phyloP scores from a whole-genome alignment of 768 basidiomycete genomes.

The Trametes sanguinea region DNA sequence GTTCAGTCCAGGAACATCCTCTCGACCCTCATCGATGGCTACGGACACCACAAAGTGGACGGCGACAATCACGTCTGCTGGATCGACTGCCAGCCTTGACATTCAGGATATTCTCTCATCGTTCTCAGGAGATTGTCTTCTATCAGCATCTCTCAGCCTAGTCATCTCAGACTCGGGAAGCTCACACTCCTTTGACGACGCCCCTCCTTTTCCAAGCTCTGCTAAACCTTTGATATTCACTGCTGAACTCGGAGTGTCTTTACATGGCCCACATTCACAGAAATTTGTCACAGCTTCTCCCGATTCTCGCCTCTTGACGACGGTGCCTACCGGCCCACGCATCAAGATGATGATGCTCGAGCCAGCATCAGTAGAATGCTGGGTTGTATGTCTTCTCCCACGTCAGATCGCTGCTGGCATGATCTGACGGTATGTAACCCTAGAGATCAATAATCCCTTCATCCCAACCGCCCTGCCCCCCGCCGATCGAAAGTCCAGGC shows the following conservation, averaged over 20 bases:
- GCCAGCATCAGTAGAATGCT: constrained; percentile 35
- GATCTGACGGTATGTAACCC: constrained; percentile 5
- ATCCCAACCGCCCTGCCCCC: not conserved
- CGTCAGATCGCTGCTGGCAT: not conserved
- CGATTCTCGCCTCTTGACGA: constrained; percentile 20
- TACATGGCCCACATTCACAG: not conserved
- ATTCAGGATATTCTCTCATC: constrained; percentile 15
- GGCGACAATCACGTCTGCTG: constrained; percentile 1
- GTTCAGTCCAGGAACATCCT: not conserved
- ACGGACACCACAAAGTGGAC: not conserved
- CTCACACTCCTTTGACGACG: constrained; percentile 27
- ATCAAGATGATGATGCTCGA: constrained; percentile 39
- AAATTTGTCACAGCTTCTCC: not conserved
- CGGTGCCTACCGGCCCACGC: constrained; percentile 39
- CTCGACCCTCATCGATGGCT: not conserved
- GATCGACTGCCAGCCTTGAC: constrained; percentile 20
- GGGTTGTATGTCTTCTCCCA: constrained; percentile 34
- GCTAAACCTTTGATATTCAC: constrained; percentile 33
- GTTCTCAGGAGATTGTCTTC: constrained; percentile 22
- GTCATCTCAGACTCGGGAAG: constrained; percentile 16
- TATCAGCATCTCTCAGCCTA: constrained; percentile 27
- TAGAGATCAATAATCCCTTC: constrained; percentile 33
- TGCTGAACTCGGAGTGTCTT: not conserved
- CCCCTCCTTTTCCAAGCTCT: constrained; percentile 37
- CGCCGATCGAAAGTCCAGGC: not conserved